Conservation (phyloP, 306 rosid species). For the Mimosa pudica region DNA sequence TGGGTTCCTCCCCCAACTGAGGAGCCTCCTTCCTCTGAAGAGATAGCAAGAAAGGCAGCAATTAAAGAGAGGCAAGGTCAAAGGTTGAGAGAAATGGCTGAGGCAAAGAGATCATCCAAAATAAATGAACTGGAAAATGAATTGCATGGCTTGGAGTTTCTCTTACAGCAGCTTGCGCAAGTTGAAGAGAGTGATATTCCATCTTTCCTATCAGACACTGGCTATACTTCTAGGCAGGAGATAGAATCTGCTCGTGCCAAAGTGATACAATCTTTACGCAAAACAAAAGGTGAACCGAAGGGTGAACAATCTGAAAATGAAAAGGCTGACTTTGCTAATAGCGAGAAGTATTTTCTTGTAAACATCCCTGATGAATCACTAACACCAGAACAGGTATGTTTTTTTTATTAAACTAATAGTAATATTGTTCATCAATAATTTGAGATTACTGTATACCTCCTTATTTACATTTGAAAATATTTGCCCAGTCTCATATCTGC, state of each 20-base stretch:
- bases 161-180: constrained; percentile 76
- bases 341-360: constrained; percentile 73
- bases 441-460: constrained; percentile 23
- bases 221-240: constrained; percentile 85
- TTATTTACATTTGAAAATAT: constrained; percentile 27
- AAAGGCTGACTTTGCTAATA: constrained; percentile 52
- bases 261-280: constrained; percentile 76
- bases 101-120: constrained; percentile 87
- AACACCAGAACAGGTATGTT: constrained; percentile 82
- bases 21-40: constrained; percentile 96
- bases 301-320: constrained; percentile 74
- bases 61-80: constrained; percentile 92
- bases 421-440: constrained; percentile 32
- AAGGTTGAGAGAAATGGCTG: constrained; percentile 97
- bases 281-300: constrained; percentile 88
- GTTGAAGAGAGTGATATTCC: constrained; percentile 64
- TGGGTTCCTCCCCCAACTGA: constrained; percentile 95
- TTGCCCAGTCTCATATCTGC: background rate
- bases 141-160: constrained; percentile 81
- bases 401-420: constrained; percentile 27
- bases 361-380: constrained; percentile 79
- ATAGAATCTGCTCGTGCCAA: constrained; percentile 77
- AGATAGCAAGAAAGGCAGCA: constrained; percentile 98
- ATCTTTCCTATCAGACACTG: constrained; percentile 79
- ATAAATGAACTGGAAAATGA: constrained; percentile 96